Conservation (phyloP, 2,329 filamentous ascomycete species). For the Microdochium bolleyi region DNA sequence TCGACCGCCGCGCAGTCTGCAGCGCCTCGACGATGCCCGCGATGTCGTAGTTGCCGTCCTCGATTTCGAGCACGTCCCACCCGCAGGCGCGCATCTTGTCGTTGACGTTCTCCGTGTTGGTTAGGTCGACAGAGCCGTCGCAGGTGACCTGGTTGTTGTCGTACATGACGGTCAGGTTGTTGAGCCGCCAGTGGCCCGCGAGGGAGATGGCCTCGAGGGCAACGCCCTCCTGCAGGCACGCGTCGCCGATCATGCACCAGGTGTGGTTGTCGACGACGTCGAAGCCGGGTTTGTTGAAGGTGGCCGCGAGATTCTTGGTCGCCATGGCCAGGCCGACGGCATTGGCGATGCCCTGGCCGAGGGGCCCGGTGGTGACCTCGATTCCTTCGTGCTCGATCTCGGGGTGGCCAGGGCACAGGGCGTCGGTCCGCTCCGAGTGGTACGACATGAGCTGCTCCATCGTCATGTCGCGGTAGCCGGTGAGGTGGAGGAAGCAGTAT, state of each 20-base stretch:
- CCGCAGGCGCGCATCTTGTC: slow-evolving; percentile 44
- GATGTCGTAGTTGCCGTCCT: slow-evolving; percentile 40
- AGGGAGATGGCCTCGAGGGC: slow-evolving; percentile 44
- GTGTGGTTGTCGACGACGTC: slow-evolving; percentile 39
- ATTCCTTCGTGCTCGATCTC: slow-evolving; percentile 48
- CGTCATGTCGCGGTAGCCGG: slow-evolving; percentile 41
- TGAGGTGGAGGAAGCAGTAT: slow-evolving; percentile 40
- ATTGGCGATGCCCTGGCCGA: slow-evolving; percentile 49
- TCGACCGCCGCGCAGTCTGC: slow-evolving; percentile 26
- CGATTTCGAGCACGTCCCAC: slow-evolving; percentile 43
- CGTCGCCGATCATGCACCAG: slow-evolving; percentile 48
- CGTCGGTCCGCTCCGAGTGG: slow-evolving; percentile 29
- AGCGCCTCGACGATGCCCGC: slow-evolving; percentile 35
- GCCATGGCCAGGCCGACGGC: slow-evolving; percentile 49
- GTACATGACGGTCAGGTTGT: slow-evolving; percentile 46
- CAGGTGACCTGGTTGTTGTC: slow-evolving; percentile 53
- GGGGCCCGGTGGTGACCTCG: slow-evolving; percentile 48
- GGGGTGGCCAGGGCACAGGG: slow-evolving; percentile 42
- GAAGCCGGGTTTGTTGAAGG: slow-evolving; percentile 39
- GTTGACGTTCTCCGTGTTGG: slow-evolving; percentile 46
- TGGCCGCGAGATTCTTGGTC: slow-evolving; percentile 40
- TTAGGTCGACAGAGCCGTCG: slow-evolving; percentile 43
- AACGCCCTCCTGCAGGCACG: slow-evolving; percentile 48
- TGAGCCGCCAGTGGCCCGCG: slow-evolving; percentile 40
- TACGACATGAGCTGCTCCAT: slow-evolving; percentile 45